Base-by-base conservation (phyloP, 2,329 filamentous ascomycete species). In the Ophiostoma angusticollis region DNA sequence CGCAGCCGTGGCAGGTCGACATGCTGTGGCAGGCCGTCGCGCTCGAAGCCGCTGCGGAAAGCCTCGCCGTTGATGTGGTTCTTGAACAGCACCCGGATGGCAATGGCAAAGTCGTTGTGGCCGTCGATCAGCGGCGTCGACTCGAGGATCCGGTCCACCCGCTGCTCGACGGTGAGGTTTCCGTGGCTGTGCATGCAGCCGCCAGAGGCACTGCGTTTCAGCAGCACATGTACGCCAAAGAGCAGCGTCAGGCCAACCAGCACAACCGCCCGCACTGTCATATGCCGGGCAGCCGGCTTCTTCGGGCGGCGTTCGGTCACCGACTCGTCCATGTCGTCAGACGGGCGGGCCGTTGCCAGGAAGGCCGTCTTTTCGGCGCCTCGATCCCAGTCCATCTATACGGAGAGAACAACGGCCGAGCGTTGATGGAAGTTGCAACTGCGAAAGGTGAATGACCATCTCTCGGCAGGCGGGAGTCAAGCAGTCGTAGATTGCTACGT, bases 81-180 rank as follows among this genome's bases (percentile, higher is more conserved):
- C 28, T 77, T 64, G 51, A 78, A 89, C 4, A 61, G 28, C 6
- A 50, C 59, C 27, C 85, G 74, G 37, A 95, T 65, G 21, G 80
- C 58, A 28, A 91, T 79, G 17, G 89, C 72, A 35, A 96, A 68
- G 55, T 96, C 89, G 60, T 93, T 81, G 55, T 95, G 87, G 1
- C 87, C 87, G 58, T 95, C 87, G 19, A 51, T 51, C 32, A 51
- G 29, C 5, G 49, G 49, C 22, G 48, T 51, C 23, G 43, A 23
- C 5, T 27, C 14, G 14, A 51, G 43, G 28, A 51, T 50, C 30
- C 39, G 40, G 34, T 44, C 32, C 27, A 49, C 49, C 4, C 49
- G 49, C 25, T 43, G 39, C 28, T 47, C 47, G 2, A 51, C 39
- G n/a, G 42, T 45, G 32, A 41, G 29, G 21, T 28, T 18, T 18